Conservation (phyloP, 352 stramenopile genomes). For the Pythium rishiriense region DNA sequence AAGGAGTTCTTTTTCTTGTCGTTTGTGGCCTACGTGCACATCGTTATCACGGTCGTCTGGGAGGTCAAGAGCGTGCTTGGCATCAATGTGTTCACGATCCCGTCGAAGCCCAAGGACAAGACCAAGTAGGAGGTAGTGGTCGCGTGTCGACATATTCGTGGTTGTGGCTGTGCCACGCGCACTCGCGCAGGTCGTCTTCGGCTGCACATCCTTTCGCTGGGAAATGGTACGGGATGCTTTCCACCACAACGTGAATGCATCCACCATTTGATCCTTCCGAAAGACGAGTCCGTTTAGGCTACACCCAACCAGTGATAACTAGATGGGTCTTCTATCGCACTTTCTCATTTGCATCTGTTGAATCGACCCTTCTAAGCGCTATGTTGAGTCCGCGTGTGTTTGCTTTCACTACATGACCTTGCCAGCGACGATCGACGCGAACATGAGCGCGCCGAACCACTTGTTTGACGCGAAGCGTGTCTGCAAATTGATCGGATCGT, state of each 20-base stretch:
- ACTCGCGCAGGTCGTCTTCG: conserved; percentile 8
- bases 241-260: background rate
- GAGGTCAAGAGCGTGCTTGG: conserved; percentile 85
- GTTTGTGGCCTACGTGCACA: conserved; percentile 82
- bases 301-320: background rate
- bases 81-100: conserved; percentile 83
- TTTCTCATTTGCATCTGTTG: conserved; percentile 4
- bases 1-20: conserved; percentile 90
- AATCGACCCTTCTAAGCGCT: background rate
- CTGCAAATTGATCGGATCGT: conserved; percentile 93
- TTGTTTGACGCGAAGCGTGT: conserved; percentile 95
- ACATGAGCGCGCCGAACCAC: conserved; percentile 84
- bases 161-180: no score
- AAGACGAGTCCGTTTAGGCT: conserved; percentile 24
- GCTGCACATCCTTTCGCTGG: conserved; percentile 19
- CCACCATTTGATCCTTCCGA: conserved; percentile 14
- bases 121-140: background rate
- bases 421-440: conserved; percentile 75
- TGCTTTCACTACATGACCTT: conserved; percentile 53
- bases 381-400: conserved; percentile 5
- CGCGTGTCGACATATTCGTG: background rate
- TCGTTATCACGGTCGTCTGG: conserved; percentile 86
- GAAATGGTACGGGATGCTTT: background rate
- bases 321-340: background rate
- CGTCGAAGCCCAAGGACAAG: conserved; percentile 32